A percentile compares a stretch with the other conserved stretches of the same genome.
phyloP scores from a whole-genome alignment of 2,329 filamentous ascomycete genomes.

The Pseudocercospora crystallina region DNA sequence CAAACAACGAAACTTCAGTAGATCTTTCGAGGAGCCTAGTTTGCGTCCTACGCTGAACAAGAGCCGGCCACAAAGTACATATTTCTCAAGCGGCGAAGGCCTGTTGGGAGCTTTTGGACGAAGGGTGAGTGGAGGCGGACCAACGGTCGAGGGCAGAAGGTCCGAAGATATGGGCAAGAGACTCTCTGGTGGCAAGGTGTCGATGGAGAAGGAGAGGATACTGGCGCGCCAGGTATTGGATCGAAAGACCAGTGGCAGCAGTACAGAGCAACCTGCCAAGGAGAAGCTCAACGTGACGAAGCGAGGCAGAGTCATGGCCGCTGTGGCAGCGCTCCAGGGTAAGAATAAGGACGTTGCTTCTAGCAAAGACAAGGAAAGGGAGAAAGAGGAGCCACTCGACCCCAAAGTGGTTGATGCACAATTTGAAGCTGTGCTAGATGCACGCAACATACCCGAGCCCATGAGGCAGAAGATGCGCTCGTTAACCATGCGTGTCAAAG shows the following conservation, averaged over 20 bases:
- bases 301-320: conserved; percentile 61
- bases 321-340: conserved; percentile 62
- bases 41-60: conserved; percentile 45
- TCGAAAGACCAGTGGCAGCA: conserved; percentile 38
- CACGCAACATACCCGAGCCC: conserved; percentile 89
- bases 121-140: conserved; percentile 28
- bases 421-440: conserved; percentile 67
- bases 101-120: conserved; percentile 29
- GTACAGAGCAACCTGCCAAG: conserved; percentile 33
- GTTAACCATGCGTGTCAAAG: conserved; percentile 85
- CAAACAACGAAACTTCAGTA: conserved; percentile 60
- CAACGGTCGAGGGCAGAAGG: conserved; percentile 27
- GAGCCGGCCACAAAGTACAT: conserved; percentile 30
- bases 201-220: conserved; percentile 24
- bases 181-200: conserved; percentile 18
- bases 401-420: conserved; percentile 60
- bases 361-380: conserved; percentile 29
- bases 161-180: conserved; percentile 28
- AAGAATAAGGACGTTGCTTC: conserved; percentile 44
- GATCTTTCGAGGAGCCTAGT: conserved; percentile 39
- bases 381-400: conserved; percentile 50
- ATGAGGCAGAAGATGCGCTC: conserved; percentile 94
- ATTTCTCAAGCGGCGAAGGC: conserved; percentile 20
- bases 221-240: conserved; percentile 30
- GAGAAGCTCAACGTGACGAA: conserved; percentile 39